phyloP scores from a whole-genome alignment of 2,329 filamentous ascomycete genomes.

The Colletotrichum sp. region DNA sequence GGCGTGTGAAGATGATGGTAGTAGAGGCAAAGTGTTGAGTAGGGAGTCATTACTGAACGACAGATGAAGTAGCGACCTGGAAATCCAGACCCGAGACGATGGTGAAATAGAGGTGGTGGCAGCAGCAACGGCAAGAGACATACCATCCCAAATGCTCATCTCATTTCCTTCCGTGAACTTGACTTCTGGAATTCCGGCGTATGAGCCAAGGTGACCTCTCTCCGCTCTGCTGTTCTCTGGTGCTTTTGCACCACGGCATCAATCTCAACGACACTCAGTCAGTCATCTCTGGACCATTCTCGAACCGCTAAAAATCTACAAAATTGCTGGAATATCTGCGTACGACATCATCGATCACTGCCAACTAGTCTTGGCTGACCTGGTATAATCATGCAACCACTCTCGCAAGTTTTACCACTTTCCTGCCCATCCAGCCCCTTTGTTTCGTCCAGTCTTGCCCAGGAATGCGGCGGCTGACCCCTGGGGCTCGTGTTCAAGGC shows the following conservation, averaged over 20 bases:
- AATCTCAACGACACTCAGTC: not conserved
- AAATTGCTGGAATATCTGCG: not conserved
- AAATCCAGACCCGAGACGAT: not conserved
- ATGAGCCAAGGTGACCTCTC: not conserved
- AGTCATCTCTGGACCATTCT: not conserved
- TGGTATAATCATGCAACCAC: not conserved
- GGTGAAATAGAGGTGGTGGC: not conserved
- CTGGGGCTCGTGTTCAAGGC: not conserved
- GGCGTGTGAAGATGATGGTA: not conserved
- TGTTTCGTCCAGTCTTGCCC: not conserved
- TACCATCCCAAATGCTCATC: not conserved
- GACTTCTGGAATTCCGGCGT: not conserved
- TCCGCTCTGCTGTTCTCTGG: not conserved
- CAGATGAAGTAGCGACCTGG: not conserved
- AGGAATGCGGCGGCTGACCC: not conserved
- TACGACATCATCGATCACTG: not conserved
- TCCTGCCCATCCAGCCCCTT: not conserved
- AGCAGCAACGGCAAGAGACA: not conserved
- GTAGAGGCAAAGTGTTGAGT: not conserved
- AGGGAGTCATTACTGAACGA: not conserved
- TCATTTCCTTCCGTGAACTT: not conserved
- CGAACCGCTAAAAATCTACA: not conserved
- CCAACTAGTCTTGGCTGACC: not conserved
- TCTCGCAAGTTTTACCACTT: not conserved
- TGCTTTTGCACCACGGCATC: not conserved